These are phyloP conservation scores for Pleurotus citrinopileatus DNA, from an alignment of 768 basidiomycete genomes.

Conservation along the genomic window DNA sequence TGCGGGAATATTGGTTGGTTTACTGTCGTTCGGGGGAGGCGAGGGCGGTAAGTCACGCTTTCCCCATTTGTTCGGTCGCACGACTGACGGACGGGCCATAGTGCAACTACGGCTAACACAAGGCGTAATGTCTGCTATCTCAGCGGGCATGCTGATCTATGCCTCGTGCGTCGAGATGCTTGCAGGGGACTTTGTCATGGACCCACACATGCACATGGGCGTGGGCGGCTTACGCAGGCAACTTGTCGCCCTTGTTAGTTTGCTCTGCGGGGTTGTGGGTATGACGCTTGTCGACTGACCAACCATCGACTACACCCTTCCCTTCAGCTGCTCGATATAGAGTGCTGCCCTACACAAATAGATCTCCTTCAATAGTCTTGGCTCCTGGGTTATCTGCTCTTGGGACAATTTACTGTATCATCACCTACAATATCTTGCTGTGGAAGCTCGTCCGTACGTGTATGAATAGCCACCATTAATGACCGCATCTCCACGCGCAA, in stretches of 20 bases:
- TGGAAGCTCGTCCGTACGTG: no score
- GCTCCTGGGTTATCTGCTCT: no score
- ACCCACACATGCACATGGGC: conserved; percentile 52
- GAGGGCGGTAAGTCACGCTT: conserved; percentile 25
- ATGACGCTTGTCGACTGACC: conserved; percentile 12
- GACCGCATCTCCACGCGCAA: no score
- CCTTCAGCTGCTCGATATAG: background rate
- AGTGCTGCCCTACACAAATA: no score
- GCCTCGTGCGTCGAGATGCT: conserved; percentile 86
- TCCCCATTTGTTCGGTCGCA: conserved; percentile 7
- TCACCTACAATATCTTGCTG: no score
- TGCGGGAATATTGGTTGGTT: conserved; percentile 59
- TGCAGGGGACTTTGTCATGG: conserved; percentile 66
- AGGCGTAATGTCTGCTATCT: conserved; percentile 79
- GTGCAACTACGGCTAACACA: conserved; percentile 55
- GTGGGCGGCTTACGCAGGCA: conserved; percentile 40
- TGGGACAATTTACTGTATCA: no score
- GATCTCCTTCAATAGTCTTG: no score
- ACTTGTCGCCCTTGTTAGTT: conserved; percentile 18
- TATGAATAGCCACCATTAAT: no score
- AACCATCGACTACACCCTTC: background rate
- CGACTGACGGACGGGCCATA: no score
- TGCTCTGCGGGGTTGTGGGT: conserved; percentile 8
- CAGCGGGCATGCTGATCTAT: conserved; percentile 82
- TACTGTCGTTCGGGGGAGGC: conserved; percentile 40